phyloP scores from a whole-genome alignment of 2,329 filamentous ascomycete species.

The Stenocarpella maydis region DNA sequence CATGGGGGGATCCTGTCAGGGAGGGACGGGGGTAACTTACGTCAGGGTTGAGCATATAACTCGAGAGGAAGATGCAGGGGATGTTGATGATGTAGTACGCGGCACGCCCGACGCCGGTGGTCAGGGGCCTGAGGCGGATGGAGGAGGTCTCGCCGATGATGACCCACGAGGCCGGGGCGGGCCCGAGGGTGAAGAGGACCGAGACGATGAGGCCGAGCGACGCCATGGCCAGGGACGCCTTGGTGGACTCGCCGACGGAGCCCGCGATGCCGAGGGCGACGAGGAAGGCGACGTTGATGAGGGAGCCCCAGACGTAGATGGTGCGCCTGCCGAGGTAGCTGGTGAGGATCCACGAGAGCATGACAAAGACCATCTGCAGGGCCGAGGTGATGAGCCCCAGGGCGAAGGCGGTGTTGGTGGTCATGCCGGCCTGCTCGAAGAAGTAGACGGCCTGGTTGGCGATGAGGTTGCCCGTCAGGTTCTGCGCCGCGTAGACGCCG shows the following conservation, averaged over 20 bases:
- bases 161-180: conserved; percentile 71
- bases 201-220: conserved; percentile 71
- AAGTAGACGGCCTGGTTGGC: conserved; percentile 71
- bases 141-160: conserved; percentile 74
- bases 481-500: conserved; percentile 66
- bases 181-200: conserved; percentile 69
- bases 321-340: conserved; percentile 69
- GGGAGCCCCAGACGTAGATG: conserved; percentile 69
- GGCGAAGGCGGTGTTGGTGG: conserved; percentile 62
- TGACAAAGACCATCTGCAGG: conserved; percentile 68
- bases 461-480: conserved; percentile 69
- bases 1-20: neutral
- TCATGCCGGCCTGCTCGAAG: conserved; percentile 68
- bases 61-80: conserved; percentile 70
- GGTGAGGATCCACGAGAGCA: conserved; percentile 73
- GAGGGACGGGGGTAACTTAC: conserved; percentile 41
- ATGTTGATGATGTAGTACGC: conserved; percentile 71
- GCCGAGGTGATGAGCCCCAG: conserved; percentile 71
- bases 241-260: conserved; percentile 51
- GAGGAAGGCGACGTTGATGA: conserved; percentile 61
- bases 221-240: conserved; percentile 62
- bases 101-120: conserved; percentile 69
- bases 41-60: conserved; percentile 66
- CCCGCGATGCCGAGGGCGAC: conserved; percentile 67
- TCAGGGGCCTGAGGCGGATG: conserved; percentile 69